These are phyloP conservation scores for Coemansia sp. DNA, from an alignment of 192 early-diverging fungal species.

Conservation along the genomic window DNA sequence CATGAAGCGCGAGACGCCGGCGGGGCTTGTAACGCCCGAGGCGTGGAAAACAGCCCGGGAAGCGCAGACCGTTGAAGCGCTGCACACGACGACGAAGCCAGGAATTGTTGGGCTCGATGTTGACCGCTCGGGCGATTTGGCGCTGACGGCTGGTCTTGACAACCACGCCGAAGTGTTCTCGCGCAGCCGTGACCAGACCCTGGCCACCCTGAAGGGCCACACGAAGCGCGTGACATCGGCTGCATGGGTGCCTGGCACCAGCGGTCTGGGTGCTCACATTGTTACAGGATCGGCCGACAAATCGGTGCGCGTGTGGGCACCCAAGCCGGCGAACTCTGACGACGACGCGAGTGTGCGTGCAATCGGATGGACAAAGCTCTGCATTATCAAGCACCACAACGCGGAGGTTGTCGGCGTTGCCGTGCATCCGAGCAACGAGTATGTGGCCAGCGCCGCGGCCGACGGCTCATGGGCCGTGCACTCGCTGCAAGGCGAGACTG, in stretches of 20 bases:
- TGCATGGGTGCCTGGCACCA: constrained; percentile 51
- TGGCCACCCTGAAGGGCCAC: constrained; percentile 77
- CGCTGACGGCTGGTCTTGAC: constrained; percentile 78
- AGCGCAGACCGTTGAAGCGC: constrained; percentile 56
- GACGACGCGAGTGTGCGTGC: constrained; percentile 16
- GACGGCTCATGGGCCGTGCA: constrained; percentile 84
- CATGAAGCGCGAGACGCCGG: constrained; percentile 82
- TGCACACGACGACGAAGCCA: constrained; percentile 72
- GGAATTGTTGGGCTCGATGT: constrained; percentile 65
- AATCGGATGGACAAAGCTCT: constrained; percentile 40
- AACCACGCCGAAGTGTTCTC: constrained; percentile 76
- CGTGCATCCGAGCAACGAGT: constrained; percentile 78
- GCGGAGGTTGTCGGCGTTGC: constrained; percentile 73
- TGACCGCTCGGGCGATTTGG: constrained; percentile 59
- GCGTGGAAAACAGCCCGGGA: constrained; percentile 62
- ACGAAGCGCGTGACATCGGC: constrained; percentile 77
- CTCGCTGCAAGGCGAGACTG: constrained; percentile 57
- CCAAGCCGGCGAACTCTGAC: constrained; percentile 53
- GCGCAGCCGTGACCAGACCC: constrained; percentile 61
- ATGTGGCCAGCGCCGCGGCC: constrained; percentile 70
- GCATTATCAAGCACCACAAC: constrained; percentile 65
- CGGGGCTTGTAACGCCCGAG: constrained; percentile 67
- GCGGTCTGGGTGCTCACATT: constrained; percentile 56
- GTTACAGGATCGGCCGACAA: constrained; percentile 79
- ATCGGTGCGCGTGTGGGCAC: constrained; percentile 73